Percentiles rank a stretch among this genome's conserved stretches.
Conservation (phyloP, 1,284 basidiomycete genomes). For the Apiotrichum sp. region DNA sequence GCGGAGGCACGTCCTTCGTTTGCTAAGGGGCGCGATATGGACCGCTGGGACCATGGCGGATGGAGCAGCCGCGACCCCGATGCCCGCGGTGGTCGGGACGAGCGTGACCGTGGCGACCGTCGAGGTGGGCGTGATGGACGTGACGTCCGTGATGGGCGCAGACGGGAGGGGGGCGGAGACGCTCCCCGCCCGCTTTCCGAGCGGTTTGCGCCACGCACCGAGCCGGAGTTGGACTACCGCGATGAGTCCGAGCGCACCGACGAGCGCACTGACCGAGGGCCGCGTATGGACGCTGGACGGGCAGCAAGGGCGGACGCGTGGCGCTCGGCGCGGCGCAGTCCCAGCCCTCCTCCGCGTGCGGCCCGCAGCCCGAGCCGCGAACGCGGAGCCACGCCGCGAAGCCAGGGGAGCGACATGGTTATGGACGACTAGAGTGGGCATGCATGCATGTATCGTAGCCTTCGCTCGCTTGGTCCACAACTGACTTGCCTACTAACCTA, state of each 20-base stretch:
- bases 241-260: conserved; percentile 5
- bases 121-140: no score
- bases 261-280: not conserved
- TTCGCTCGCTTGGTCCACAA: no score
- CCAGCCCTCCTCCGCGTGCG: not conserved
- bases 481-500: no score
- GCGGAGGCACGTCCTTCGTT: conserved; percentile 16
- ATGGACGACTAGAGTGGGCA: conserved; percentile 8
- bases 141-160: conserved; percentile 32
- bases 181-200: conserved; percentile 35
- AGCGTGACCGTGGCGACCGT: not conserved
- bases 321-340: not conserved
- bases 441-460: no score
- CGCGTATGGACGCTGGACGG: not conserved
- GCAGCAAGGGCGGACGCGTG: conserved; percentile 1
- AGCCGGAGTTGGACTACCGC: conserved; percentile 2
- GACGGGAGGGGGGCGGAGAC: conserved; percentile 23
- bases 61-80: conserved; percentile 7
- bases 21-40: conserved; percentile 25
- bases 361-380: not conserved
- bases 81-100: no score
- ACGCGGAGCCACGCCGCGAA: not conserved
- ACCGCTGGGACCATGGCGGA: conserved; percentile 25
- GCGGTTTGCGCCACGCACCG: conserved; percentile 40
- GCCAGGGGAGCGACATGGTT: conserved; percentile 12